Evolutionary conservation across 352 stramenopile genomes (phyloP).

Genomic region (Phytophthora quininea): DNA sequence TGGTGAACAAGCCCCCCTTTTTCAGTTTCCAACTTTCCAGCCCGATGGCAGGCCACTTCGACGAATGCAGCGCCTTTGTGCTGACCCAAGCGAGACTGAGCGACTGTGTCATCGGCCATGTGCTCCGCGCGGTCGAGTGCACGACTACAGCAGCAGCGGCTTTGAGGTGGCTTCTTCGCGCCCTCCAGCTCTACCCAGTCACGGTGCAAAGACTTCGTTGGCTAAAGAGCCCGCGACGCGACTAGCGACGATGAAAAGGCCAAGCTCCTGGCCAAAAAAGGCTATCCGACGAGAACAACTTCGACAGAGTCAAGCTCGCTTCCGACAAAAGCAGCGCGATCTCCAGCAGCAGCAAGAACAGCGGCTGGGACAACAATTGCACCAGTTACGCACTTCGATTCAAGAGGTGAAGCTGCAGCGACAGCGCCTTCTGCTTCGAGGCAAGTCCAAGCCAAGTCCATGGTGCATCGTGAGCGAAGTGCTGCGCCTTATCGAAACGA

Average conservation of each 20-base stretch:
- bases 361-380: not conserved
- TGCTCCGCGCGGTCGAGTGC: conserved; percentile 1
- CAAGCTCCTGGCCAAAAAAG: conserved; percentile 8
- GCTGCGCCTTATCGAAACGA: conserved; percentile 15
- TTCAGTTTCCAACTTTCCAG: conserved; percentile 9
- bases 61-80: not conserved
- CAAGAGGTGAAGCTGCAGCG: conserved; percentile 14
- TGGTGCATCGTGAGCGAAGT: conserved; percentile 19
- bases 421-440: not conserved
- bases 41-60: conserved; percentile 12
- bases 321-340: conserved; percentile 15
- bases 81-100: not conserved
- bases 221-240: not conserved
- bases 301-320: conserved; percentile 29
- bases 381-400: conserved; percentile 14
- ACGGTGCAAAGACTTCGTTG: not conserved
- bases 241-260: not conserved
- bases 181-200: not conserved
- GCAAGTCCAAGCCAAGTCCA: conserved; percentile 7
- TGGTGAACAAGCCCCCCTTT: not conserved
- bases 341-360: not conserved
- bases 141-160: not conserved
- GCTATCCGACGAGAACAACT: conserved; percentile 22
- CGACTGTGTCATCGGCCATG: conserved; percentile 10
- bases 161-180: not conserved